Base-by-base conservation (phyloP, 768 basidiomycete species). In the Lentinula lateritia region DNA sequence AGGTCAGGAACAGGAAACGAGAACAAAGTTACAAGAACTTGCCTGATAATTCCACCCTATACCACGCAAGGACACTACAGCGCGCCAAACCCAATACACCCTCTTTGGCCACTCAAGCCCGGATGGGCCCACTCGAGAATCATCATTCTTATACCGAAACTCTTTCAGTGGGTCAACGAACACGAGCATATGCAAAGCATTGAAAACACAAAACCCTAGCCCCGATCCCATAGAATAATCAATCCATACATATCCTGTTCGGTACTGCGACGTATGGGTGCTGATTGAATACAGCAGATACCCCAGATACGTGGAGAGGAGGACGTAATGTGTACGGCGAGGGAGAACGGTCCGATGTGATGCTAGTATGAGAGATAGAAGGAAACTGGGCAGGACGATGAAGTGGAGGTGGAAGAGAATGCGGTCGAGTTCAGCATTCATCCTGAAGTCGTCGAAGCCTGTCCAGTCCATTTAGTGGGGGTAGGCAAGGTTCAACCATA, bases 41-140 rank as follows among this genome's bases (percentile, higher is more conserved):
- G 36, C 55, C 55, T 56, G 55, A 56, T 43, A 56, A 23, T 56
- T 56, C 55, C 55, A 56, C 12, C 55, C 55, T 10, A 56, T 9
- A 28, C 39, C 39, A n/a, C 55, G 55, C 5, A 56, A 18, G 13
- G 55, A 56, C 23, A 56, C 20, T 3, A 56, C 6, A 43, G 39
- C 23, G 15, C 41, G 12, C 55, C 55, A 56, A 23, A 41, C 55
- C 55, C 55, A 56, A 15, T 43, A 45, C 10, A 43, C 41, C 15
- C 55, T 56, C 23, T 28, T 34, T 6, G 20, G 13, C 55, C 41
- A 55, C 9, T 28, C 9, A 32, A 38, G 15, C 16, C 38, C 23
- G 12, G 2, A 41, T 10, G 54, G 54, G 12, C 38, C 12, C 7
- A 10, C 6, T 43, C 28, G 23, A 18, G 39, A 5, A 20, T 56